Evolutionary conservation across 352 stramenopile genomes (phyloP).

Genomic region (Saprolegnia parasitica): DNA sequence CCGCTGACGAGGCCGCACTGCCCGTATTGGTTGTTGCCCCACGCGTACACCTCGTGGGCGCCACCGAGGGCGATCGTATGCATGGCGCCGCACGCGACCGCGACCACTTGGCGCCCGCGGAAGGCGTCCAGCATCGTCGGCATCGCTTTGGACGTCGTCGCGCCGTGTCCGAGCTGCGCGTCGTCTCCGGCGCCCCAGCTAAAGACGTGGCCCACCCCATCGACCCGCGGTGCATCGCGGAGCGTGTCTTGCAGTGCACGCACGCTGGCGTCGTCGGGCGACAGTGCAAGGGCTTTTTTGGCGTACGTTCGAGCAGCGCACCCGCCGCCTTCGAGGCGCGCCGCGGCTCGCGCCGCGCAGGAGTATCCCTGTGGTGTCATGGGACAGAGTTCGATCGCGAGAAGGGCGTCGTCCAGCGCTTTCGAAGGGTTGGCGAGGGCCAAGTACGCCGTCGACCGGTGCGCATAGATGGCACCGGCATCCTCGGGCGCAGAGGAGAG

Average conservation of each 20-base stretch:
- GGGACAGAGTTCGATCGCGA: conserved; percentile 15
- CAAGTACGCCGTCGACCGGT: conserved; percentile 13
- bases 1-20: conserved; percentile 15
- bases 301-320: neutral
- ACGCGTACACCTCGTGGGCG: conserved; percentile 24
- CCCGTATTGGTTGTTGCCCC: conserved; percentile 25
- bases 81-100: conserved; percentile 20
- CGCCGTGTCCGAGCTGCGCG: conserved; percentile 20
- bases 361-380: conserved; percentile 2
- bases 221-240: conserved; percentile 1
- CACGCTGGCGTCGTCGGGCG: neutral
- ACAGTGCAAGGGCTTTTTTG: neutral
- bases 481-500: neutral
- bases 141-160: neutral
- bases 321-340: neutral
- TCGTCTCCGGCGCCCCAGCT: conserved; percentile 26
- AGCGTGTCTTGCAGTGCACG: neutral
- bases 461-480: neutral
- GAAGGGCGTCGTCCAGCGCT: conserved; percentile 17
- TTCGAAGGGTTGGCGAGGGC: neutral
- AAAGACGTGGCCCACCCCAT: conserved; percentile 20
- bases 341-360: neutral
- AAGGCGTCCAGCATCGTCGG: conserved; percentile 25
- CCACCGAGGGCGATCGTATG: conserved; percentile 10
- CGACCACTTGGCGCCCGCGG: conserved; percentile 18